Evolutionary conservation across 805 yeast genomes (phyloP).

Genomic region (Candida patagonica): DNA sequence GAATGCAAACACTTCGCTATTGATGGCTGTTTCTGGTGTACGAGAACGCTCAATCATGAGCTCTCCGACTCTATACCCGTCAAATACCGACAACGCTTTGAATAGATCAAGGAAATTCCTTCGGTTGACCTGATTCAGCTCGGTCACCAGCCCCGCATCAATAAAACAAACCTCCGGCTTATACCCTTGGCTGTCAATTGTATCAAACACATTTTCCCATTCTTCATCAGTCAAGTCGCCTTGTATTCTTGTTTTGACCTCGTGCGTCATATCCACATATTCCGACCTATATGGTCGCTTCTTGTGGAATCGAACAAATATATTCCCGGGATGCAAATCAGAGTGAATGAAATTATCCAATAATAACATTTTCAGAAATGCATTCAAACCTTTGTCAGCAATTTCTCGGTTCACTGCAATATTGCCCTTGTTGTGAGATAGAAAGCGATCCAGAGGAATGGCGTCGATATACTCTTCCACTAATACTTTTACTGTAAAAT

Average conservation of each 20-base stretch:
- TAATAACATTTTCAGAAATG: slow-evolving; percentile 87
- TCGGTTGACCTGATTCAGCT: slow-evolving; percentile 66
- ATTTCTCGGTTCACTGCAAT: slow-evolving; percentile 30
- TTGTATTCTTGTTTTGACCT: background rate
- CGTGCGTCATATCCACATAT: slow-evolving; percentile 12
- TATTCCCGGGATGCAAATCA: slow-evolving; percentile 95
- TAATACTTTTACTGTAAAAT: slow-evolving; percentile 60
- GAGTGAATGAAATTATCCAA: slow-evolving; percentile 93
- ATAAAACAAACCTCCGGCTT: slow-evolving; percentile 82
- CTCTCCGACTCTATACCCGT: slow-evolving; percentile 92
- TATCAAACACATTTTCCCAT: slow-evolving; percentile 40
- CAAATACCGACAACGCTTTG: slow-evolving; percentile 80
- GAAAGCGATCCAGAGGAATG: slow-evolving; percentile 64
- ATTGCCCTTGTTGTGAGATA: slow-evolving; percentile 27
- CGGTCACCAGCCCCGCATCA: slow-evolving; percentile 92
- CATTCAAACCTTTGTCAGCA: slow-evolving; percentile 78
- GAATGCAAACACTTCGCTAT: slow-evolving; percentile 76
- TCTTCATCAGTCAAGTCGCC: slow-evolving; percentile 20
- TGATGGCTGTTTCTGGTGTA: slow-evolving; percentile 86
- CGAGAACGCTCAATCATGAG: slow-evolving; percentile 90
- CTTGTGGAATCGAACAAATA: slow-evolving; percentile 62
- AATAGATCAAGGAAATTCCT: slow-evolving; percentile 83
- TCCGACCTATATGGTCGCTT: slow-evolving; percentile 22
- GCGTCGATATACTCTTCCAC: slow-evolving; percentile 85
- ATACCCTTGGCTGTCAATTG: slow-evolving; percentile 48